Conservation (phyloP, 2,329 filamentous ascomycete genomes). For the Leptodontidium sp. region DNA sequence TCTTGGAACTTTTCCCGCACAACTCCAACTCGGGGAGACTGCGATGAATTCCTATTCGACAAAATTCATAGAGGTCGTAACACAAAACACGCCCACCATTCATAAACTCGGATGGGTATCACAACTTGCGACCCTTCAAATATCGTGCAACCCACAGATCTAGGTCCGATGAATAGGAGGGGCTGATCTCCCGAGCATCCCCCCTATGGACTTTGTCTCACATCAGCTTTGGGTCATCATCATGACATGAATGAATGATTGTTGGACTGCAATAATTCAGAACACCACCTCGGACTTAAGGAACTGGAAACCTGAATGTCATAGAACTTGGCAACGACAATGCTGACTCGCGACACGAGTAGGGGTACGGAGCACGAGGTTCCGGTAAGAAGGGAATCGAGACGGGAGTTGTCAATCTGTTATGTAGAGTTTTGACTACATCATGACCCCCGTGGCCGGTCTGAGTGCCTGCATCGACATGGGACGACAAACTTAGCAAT, state of each 20-base stretch:
- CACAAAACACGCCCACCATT: constrained; percentile 6
- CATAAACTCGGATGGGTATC: constrained; percentile 7
- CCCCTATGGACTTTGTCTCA: constrained; percentile 5
- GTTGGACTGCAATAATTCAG: background rate
- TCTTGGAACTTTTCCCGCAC: background rate
- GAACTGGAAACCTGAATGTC: background rate
- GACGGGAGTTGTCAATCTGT: background rate
- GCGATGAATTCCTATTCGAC: constrained; percentile 11
- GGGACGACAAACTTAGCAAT: background rate
- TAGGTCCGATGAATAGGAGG: constrained; percentile 6
- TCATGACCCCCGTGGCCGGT: background rate
- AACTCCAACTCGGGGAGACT: constrained; percentile 2
- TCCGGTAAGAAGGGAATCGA: background rate
- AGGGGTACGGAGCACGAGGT: background rate
- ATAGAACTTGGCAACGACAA: constrained; percentile 3
- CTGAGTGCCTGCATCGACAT: constrained; percentile 15
- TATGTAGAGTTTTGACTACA: constrained; percentile 9
- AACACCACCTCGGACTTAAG: background rate
- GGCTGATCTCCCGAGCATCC: constrained; percentile 10
- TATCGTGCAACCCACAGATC: constrained; percentile 18
- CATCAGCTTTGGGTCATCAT: constrained; percentile 12
- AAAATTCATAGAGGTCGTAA: background rate
- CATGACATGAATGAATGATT: constrained; percentile 5
- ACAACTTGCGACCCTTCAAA: constrained; percentile 7
- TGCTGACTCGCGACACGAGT: constrained; percentile 15